Base-by-base conservation (phyloP, 2,329 filamentous ascomycete genomes). In the Massarina eburnea region DNA sequence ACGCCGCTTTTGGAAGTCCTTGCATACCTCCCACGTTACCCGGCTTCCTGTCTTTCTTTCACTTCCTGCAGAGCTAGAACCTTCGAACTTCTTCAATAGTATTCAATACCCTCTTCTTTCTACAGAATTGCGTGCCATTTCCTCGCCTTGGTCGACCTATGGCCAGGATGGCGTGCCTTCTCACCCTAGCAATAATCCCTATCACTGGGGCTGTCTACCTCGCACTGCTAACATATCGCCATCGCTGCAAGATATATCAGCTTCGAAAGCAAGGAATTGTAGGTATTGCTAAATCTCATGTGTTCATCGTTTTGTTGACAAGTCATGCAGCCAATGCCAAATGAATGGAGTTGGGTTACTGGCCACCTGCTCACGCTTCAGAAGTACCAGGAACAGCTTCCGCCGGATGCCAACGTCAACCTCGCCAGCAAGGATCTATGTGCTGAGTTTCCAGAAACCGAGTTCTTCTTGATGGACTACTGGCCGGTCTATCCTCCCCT, bases 401-500 rank as follows among this genome's bases (percentile, higher is more conserved):
- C 50, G 2, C 29, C 40, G 3, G 41, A 47, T 27, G 50, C 50
- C 14, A 47, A 45, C 22, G 30, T 50, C 7, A 39, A 47, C 19
- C 17, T 47, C 8, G 44, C 43, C 10, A 45, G 47, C 22, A 7
- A 14, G 14, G 43, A 47, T 12, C 32, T 52, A 2, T 35, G 19
- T 14, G 14, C 8, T 2, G 41, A 48, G 9, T 44, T 32, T 18
- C 9, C 32, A 18, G 40, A 49, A 12, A 39, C 46, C 2, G 50
- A 52, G 19, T 18, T 45, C 0, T 52, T 52, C 17, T 17, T 47
- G 8, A 35, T 52, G 33, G 51, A 56, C 29, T 41, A 43, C n/a
- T 56, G 51, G 53, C 50, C 53, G 7, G 27, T 54, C 34, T 39
- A 29, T 27, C 20, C 17, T 6, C 38, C 48, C 14, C n/a, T 49